These are phyloP conservation scores for Aspergillus costaricaensis DNA, from an alignment of 2,329 filamentous ascomycete species.

Conservation along the genomic window DNA sequence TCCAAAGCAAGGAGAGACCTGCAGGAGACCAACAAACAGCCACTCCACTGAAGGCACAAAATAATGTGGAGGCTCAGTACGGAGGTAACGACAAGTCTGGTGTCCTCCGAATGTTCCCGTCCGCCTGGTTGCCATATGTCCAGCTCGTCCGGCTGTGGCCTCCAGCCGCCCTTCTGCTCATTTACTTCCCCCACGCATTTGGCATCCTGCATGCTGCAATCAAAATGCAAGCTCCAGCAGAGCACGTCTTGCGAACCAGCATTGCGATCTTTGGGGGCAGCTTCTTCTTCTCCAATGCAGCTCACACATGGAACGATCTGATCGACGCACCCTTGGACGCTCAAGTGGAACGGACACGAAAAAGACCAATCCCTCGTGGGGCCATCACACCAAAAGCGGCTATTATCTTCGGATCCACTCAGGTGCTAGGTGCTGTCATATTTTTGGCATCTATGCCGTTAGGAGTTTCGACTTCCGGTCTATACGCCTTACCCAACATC, in stretches of 20 bases:
- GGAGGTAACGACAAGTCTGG: conserved; percentile 2
- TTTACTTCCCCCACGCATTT: conserved; percentile 84
- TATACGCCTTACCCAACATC: conserved; percentile 11
- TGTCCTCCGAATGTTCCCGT: background rate
- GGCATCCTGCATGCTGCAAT: conserved; percentile 62
- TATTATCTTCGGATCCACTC: conserved; percentile 71
- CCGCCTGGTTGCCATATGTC: conserved; percentile 8
- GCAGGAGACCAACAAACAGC: no score
- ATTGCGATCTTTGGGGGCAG: conserved; percentile 55
- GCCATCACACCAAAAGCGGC: conserved; percentile 73
- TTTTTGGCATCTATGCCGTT: conserved; percentile 2
- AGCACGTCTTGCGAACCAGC: conserved; percentile 48
- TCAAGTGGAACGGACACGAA: conserved; percentile 71
- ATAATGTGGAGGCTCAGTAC: background rate
- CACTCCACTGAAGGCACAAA: no score
- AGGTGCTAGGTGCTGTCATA: conserved; percentile 40
- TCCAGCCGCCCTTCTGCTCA: conserved; percentile 78
- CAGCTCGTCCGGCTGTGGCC: conserved; percentile 70
- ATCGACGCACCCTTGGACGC: conserved; percentile 87
- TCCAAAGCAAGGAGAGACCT: no score
- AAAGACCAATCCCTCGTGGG: conserved; percentile 71
- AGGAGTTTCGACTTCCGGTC: background rate
- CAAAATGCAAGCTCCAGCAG: conserved; percentile 61
- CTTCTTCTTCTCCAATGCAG: conserved; percentile 82
- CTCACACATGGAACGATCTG: conserved; percentile 73